Percentiles rank a stretch among this genome's conserved stretches.
phyloP scores from a whole-genome alignment of 2,329 filamentous ascomycete genomes.

The Stachybotrys chartarum region DNA sequence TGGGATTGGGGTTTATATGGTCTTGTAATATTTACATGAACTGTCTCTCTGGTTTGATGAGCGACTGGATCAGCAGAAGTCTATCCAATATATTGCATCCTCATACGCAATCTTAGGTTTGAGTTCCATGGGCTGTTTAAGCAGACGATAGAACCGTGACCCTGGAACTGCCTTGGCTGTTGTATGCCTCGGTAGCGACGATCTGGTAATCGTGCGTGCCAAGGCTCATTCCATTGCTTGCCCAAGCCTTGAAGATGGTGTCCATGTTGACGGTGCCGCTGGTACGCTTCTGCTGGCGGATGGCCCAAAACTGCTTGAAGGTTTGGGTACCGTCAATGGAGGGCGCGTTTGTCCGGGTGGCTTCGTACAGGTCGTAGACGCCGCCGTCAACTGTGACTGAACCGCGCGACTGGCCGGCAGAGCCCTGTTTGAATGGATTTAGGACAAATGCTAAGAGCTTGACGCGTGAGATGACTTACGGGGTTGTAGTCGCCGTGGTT shows the following conservation, averaged over 20 bases:
- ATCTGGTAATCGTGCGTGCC: constrained; percentile 47
- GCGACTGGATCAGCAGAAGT: no score
- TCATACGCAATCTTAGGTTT: no score
- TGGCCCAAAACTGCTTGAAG: constrained; percentile 45
- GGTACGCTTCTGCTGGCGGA: constrained; percentile 38
- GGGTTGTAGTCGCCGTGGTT: constrained; percentile 36
- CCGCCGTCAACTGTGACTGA: constrained; percentile 24
- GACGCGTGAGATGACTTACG: constrained; percentile 10
- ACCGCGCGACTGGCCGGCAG: constrained; percentile 8
- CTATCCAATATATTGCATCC: no score
- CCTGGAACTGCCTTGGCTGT: constrained; percentile 31
- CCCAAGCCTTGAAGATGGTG: constrained; percentile 49
- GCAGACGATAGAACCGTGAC: constrained; percentile 26
- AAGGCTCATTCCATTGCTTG: constrained; percentile 32
- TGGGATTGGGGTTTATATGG: no score
- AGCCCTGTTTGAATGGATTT: no score
- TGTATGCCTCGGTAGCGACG: constrained; percentile 44
- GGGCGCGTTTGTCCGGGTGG: constrained; percentile 29
- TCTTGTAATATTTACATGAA: no score
- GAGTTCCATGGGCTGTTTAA: neutral
- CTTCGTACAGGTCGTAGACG: constrained; percentile 27
- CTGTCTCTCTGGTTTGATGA: no score
- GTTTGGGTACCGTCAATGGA: constrained; percentile 39
- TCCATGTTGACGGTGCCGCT: constrained; percentile 41
- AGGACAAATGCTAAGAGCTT: no score